phyloP scores from a whole-genome alignment of 129 eudicot species.

The Daucus carota region DH1_v3.0 NC_030382.2:41211501-41212000 shows the following conservation, averaged over 20 bases:
- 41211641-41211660: conserved; percentile 28
- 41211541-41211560: conserved; percentile 44
- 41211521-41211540: conserved; percentile 48
- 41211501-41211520: conserved; percentile 58
- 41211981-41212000: background rate
- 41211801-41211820: conserved; percentile 68
- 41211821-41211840: conserved; percentile 77
- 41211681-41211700: conserved; percentile 73
- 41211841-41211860: conserved; percentile 64
- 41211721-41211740: conserved; percentile 56
- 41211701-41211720: conserved; percentile 85
- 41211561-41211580: conserved; percentile 57
- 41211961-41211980: background rate
- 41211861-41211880: conserved; percentile 79
- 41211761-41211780: conserved; percentile 76
- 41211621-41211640: conserved; percentile 18
- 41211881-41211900: conserved; percentile 88
- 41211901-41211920: conserved; percentile 81
- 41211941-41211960: background rate
- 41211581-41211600: conserved; percentile 51
- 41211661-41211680: conserved; percentile 44
- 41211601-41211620: conserved; percentile 9
- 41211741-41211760: conserved; percentile 50
- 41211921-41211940: conserved; percentile 54
- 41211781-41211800: conserved; percentile 78